Evolutionary conservation across 2,329 filamentous ascomycete genomes (phyloP), one percentile per base, ranked within the genome.

Genomic region (Cercospora canescens): DNA sequence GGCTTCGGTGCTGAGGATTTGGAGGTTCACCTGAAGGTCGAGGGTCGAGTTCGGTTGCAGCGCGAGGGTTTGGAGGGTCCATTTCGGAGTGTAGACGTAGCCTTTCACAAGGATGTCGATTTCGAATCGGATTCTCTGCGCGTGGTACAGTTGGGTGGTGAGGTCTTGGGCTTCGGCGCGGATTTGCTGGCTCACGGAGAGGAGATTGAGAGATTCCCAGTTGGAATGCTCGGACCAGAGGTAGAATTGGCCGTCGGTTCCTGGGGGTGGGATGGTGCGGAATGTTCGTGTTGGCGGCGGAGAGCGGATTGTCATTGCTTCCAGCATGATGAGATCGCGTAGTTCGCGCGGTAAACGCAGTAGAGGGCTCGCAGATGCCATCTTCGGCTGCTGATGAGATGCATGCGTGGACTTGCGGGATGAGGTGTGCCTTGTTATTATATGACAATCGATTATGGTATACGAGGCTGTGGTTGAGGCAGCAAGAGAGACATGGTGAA

Each of bases 1-100:
- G 4, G 68, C 66, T 67, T 75, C 73, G 2, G 72, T 69, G 58
- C 67, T 72, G 63, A 71, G 67, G 50, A 74, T 68, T 21, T 63
- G 66, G 6, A 73, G 62, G 6, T 68, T 69, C 1, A 73, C 68
- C 12, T 62, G 64, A 24, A 75, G 35, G 58, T 73, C 62, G 3
- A 75, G 41, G 1, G 32, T 6, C 4, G 59, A 62, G 2, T 63
- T 34, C 12, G 65, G 63, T 4, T 52, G 63, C 1, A 70, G 63
- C 8, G 64, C 54, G 7, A 67, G 62, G 16, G 70, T 70, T 1
- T 73, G 57, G 14, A 60, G 60, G 0, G 69, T 74, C 68, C 68
- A 74, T 30, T 68, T 68, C 1, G 73, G 72, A 9, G 69, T 72
- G 64, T 69, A 68, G 28, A 67, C 59, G 41, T 70, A 69, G 9